phyloP scores from a whole-genome alignment of 1,284 basidiomycete species.

The Inonotus hispidus region DNA sequence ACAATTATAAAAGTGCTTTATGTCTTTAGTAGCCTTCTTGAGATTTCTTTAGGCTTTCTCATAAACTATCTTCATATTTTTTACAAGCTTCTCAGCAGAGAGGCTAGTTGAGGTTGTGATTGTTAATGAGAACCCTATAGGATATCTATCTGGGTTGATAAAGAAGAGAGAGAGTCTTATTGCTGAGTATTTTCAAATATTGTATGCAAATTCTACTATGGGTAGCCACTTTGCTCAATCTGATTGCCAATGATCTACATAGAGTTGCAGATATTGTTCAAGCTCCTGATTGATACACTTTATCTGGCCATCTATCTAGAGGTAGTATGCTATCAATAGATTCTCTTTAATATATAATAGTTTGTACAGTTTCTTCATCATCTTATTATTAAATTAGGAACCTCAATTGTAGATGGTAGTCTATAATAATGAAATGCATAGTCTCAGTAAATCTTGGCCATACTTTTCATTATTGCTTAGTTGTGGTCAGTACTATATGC shows the following conservation, averaged over 20 bases:
- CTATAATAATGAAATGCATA: not conserved
- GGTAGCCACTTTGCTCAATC: not conserved
- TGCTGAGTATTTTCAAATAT: not conserved
- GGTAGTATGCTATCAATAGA: constrained; percentile 28
- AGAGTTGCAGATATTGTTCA: not conserved
- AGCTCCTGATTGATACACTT: constrained; percentile 2
- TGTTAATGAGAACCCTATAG: not conserved
- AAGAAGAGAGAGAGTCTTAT: not conserved
- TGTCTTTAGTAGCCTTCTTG: too few relatives aligned
- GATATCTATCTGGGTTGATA: not conserved
- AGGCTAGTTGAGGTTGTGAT: not conserved
- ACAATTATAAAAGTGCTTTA: not conserved
- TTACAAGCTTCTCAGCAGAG: too few relatives aligned
- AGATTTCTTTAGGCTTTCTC: too few relatives aligned
- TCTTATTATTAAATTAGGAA: not conserved
- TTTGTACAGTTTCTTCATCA: not conserved
- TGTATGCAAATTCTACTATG: constrained; percentile 3
- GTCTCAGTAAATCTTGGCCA: not conserved
- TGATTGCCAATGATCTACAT: not conserved
- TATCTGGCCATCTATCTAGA: constrained; percentile 21
- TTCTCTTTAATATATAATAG: not conserved
- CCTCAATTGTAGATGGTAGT: not conserved
- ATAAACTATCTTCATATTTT: too few relatives aligned
- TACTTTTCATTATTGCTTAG: not conserved
- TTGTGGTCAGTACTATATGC: not conserved